Evolutionary conservation across 2,329 filamentous ascomycete species (phyloP), one percentile per base, ranked within the genome.

Genomic region (Fusarium staphyleae): DNA sequence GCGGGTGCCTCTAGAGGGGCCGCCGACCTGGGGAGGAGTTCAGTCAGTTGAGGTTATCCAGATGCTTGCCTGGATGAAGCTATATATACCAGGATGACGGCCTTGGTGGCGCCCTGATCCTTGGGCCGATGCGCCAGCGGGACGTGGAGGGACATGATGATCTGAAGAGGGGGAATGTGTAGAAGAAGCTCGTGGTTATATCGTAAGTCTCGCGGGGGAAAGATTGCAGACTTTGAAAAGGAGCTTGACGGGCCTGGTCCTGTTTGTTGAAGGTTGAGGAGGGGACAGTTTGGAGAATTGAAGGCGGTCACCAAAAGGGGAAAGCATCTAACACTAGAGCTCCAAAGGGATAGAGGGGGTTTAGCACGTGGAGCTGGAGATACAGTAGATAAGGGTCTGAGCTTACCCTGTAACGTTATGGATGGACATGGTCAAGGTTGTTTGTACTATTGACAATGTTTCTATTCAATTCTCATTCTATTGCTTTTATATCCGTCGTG

Each of bases 1-100:
- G 65, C 95, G 87, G 59, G 95, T 99, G 73, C 95, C 95, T 82
- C 95, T 86, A 53, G 93, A 97, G 49, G 95, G 93, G 56, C 95
- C 93, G 65, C 93, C 93, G 70, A 98, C 93, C 93, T 97, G 57
- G 35, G 39, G 13, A 10, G 43, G 57, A 39, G 62, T 64, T 75
- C 65, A 74, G 72, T 26, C 26, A 18, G 10, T n/a, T n/a, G n/a
- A n/a, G n/a, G n/a, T n/a, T n/a, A n/a, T n/a, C n/a, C 16, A 30
- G 24, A 10, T 13, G 28, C 19, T 19, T 29, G 14, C 12, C 46
- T 63, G 32, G 52, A 41, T 56, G 52, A 62, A 57, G 55, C 51
- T 66, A 62, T 82, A 96, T n/a, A n/a, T n/a, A n/a, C 93, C 81
- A 98, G 80, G 77, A 98, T 96, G 66, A 97, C 88, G 65, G 93